phyloP scores from a whole-genome alignment of 73 alveolate genomes.

The Paramecium pentaurelia region DNA sequence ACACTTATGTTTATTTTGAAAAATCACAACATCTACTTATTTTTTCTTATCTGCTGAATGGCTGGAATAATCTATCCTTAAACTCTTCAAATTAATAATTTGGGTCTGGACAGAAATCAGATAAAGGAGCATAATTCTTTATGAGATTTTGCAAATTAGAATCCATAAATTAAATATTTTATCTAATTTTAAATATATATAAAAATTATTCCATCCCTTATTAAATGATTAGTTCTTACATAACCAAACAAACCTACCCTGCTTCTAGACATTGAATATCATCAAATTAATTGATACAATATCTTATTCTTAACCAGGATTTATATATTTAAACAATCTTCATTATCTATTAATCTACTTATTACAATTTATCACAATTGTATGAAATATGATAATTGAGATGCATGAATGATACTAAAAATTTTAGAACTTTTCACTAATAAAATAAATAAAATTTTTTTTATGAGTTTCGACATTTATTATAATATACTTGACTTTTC shows the following conservation, averaged over 20 bases:
- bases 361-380: too few relatives aligned
- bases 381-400: too few relatives aligned
- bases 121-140: slow-evolving; percentile 6
- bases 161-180: slow-evolving; percentile 22
- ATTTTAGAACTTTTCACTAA: too few relatives aligned
- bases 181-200: not conserved
- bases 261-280: not conserved
- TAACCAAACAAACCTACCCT: not conserved
- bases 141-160: not conserved
- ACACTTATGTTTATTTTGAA: slow-evolving; percentile 8
- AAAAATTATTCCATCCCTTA: not conserved
- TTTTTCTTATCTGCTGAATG: slow-evolving; percentile 8
- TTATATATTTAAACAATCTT: too few relatives aligned
- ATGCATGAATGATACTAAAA: too few relatives aligned
- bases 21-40: slow-evolving; percentile 19
- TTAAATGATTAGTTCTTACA: not conserved
- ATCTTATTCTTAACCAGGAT: too few relatives aligned
- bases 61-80: not conserved
- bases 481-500: too few relatives aligned
- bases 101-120: slow-evolving; percentile 28
- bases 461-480: too few relatives aligned
- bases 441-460: too few relatives aligned
- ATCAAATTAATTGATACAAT: not conserved
- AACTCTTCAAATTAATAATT: not conserved
- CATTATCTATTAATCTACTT: too few relatives aligned